Conservation (phyloP, 148 eudicot species). For the Chenopodium album region DNA sequence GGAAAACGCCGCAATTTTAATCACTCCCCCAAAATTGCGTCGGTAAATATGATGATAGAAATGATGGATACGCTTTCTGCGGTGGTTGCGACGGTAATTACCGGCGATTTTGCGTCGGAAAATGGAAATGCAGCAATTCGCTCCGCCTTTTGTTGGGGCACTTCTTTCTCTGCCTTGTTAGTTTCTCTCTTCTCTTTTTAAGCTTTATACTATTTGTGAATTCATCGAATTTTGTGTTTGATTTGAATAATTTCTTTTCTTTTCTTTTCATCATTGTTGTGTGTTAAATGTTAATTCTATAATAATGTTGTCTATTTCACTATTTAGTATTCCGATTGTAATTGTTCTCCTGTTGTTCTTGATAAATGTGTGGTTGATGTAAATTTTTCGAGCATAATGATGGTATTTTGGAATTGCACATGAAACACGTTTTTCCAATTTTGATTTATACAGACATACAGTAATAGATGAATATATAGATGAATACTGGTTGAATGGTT, state of each 20-base stretch:
- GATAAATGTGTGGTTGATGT: background rate
- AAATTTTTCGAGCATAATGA: background rate
- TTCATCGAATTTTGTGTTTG: no score
- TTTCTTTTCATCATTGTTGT: no score
- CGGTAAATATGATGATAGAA: background rate
- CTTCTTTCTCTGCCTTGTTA: slow-evolving; percentile 42
- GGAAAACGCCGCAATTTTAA: background rate
- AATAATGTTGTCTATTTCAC: no score
- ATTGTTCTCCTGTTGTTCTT: background rate
- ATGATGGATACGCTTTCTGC: background rate
- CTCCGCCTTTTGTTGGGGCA: slow-evolving; percentile 51
- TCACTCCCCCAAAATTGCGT: background rate
- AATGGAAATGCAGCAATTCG: slow-evolving; percentile 15
- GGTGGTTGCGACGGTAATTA: background rate
- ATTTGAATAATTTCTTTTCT: no score
- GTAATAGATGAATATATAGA: no score
- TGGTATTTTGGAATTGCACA: background rate
- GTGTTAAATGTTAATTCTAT: no score
- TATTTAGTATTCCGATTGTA: background rate
- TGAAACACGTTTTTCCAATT: background rate
- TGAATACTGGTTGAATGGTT: background rate
- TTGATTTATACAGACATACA: background rate
- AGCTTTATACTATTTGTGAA: no score
- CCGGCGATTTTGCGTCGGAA: background rate
- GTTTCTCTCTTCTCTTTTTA: slow-evolving; percentile 9